Conservation (phyloP, 352 stramenopile species). For the Pythium rhizo-oryzae region DNA sequence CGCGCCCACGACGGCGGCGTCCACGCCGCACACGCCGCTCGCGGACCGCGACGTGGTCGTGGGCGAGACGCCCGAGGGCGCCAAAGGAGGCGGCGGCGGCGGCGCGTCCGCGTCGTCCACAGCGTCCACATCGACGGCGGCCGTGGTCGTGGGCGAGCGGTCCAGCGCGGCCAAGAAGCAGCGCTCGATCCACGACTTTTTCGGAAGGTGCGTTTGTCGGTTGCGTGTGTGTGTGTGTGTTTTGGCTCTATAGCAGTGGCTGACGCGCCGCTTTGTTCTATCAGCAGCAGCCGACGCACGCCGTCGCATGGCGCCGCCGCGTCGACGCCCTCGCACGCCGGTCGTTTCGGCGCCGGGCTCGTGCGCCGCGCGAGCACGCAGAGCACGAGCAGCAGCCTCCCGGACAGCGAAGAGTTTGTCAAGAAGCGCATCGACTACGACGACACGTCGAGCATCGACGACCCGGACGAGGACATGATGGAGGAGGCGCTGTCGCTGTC, state of each 20-base stretch:
- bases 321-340: neutral
- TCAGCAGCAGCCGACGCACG: neutral
- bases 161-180: slow-evolving; percentile 62
- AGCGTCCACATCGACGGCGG: neutral
- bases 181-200: slow-evolving; percentile 88
- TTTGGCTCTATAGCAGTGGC: no score
- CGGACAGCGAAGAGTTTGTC: slow-evolving; percentile 41
- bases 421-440: slow-evolving; percentile 84
- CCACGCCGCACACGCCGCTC: neutral
- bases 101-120: no score
- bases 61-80: slow-evolving; percentile 27
- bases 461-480: slow-evolving; percentile 33
- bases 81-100: no score
- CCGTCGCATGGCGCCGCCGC: neutral
- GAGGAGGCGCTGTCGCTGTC: slow-evolving; percentile 41
- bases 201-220: no score
- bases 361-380: neutral
- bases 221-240: no score
- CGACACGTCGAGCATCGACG: slow-evolving; percentile 37
- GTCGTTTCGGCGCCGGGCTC: slow-evolving; percentile 1
- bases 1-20: neutral
- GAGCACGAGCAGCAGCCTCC: slow-evolving; percentile 12
- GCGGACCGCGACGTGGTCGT: slow-evolving; percentile 26
- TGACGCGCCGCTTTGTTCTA: neutral
- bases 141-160: slow-evolving; percentile 7